Evolutionary conservation across 1,284 basidiomycete genomes (phyloP).

Genomic region (Cryptococcus sp.): DNA sequence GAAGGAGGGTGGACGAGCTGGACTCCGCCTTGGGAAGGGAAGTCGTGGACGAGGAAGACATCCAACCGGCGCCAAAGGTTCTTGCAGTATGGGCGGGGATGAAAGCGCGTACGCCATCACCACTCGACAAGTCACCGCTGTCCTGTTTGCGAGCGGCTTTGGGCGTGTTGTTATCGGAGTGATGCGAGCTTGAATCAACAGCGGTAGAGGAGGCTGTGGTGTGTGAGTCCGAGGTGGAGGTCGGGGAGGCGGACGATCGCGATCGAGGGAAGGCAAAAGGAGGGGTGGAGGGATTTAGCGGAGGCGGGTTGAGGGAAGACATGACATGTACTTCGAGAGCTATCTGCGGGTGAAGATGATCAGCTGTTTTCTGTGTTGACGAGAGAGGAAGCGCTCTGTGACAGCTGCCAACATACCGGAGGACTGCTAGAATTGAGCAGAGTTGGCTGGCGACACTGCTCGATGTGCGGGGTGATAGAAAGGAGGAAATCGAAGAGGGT

Average conservation of each 20-base stretch:
- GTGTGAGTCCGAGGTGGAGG: constrained; percentile 5
- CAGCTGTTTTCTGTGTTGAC: neutral
- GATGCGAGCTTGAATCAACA: constrained; percentile 4
- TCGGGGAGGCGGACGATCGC: constrained; percentile 6
- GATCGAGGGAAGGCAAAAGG: constrained; percentile 13
- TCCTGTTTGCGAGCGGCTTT: neutral
- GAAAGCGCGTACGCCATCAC: neutral
- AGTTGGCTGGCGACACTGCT: no score
- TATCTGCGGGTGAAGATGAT: neutral
- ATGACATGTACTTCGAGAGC: neutral
- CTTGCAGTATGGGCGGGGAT: constrained; percentile 8
- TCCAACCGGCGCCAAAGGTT: constrained; percentile 22
- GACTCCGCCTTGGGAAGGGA: neutral
- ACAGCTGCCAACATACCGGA: neutral
- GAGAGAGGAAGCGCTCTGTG: neutral
- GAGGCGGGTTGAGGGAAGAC: neutral
- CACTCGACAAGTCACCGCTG: neutral
- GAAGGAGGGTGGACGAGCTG: no score
- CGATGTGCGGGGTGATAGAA: no score
- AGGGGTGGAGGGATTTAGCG: constrained; percentile 10
- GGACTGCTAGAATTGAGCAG: no score
- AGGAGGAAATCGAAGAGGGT: no score
- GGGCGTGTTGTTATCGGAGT: constrained; percentile 2
- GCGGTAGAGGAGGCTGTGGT: constrained; percentile 8
- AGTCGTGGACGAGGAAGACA: constrained; percentile 10